Evolutionary conservation across 169 alveolate species (phyloP).

Genomic region (Plasmodium relictum): DNA sequence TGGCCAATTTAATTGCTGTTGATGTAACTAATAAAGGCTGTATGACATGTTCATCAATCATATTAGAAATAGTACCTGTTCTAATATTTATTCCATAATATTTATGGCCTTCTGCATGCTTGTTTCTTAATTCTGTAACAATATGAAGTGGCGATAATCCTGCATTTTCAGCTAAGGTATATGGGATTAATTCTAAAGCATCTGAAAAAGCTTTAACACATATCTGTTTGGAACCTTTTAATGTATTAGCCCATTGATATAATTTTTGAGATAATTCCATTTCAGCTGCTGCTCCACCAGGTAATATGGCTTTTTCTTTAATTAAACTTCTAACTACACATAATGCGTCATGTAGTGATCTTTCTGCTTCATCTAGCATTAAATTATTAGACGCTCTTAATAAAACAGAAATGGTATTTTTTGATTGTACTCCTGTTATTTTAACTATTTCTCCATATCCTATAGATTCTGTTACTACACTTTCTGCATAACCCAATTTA

Average conservation of each 20-base stretch:
- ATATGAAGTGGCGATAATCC: conserved; percentile 97
- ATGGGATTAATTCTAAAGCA: conserved; percentile 99
- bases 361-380: conserved; percentile 98
- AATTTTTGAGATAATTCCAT: conserved; percentile 95
- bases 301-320: conserved; percentile 95
- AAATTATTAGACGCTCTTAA: conserved; percentile 96
- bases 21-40: conserved; percentile 98
- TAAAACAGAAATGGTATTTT: conserved; percentile 96
- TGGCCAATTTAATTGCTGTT: conserved; percentile 97
- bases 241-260: conserved; percentile 89
- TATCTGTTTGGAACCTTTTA: conserved; percentile 96
- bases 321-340: conserved; percentile 98
- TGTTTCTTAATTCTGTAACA: conserved; percentile 96
- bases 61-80: conserved; percentile 90
- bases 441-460: conserved; percentile 94
- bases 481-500: conserved; percentile 97
- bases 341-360: conserved; percentile 99
- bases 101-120: conserved; percentile 93
- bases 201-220: conserved; percentile 98
- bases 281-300: conserved; percentile 99
- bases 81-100: conserved; percentile 96
- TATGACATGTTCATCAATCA: conserved; percentile 95
- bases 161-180: conserved; percentile 99
- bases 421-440: conserved; percentile 96
- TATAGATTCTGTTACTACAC: conserved; percentile 89